Base-by-base conservation (phyloP, 768 basidiomycete genomes). In the Rhodotorula sphaerocarpa region DNA sequence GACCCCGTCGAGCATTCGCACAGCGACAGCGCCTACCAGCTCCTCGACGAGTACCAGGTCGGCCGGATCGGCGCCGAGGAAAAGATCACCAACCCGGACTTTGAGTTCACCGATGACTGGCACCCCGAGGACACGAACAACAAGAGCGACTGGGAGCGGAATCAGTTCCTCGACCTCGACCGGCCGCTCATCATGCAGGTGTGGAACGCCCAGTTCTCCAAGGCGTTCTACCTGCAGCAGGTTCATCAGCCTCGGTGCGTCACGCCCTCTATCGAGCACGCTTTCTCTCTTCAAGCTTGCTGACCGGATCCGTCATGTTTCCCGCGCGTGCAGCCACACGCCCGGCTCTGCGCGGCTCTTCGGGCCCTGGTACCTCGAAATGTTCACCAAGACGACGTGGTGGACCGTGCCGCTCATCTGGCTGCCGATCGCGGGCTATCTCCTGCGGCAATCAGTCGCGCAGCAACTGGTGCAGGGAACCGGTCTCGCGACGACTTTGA, bases 241-340 rank as follows among this genome's bases (percentile, higher is more conserved):
- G 88, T 99, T 0, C 95, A 99, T 75, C 91, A 96, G 74, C 93
- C 95, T 3, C 82, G 95, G 46, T 92, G 92, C 75, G 75, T 92
- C 55, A 76, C 23, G 4, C 36, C 27, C 41, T 20, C 33, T 34
- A 11, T 6, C 58, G 4, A 27, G 11, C n/a, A 9, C n/a, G n/a
- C n/a, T 25, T 30, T 27, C 11, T 46, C 41, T 41, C 34, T 21
- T 20, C 39, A 15, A 7, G 12, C 14, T 33, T 15, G 28, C 55
- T 48, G 55, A 57, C 46, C 30, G n/a, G n/a, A n/a, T 14, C 14
- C 46, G 43, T 11, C n/a, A 23, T 11, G 43, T 7, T 20, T 23
- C 18, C 31, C n/a, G 20, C 33, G 20, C 23, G 23, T 11, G 21
- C 55, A 66, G 66, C 12, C 70, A 73, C 48, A 48, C 71, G 21